Evolutionary conservation across 495 filamentous ascomycete genomes (phyloP), one percentile per base, ranked within the genome.

Genomic region (Terfezia boudieri): DNA sequence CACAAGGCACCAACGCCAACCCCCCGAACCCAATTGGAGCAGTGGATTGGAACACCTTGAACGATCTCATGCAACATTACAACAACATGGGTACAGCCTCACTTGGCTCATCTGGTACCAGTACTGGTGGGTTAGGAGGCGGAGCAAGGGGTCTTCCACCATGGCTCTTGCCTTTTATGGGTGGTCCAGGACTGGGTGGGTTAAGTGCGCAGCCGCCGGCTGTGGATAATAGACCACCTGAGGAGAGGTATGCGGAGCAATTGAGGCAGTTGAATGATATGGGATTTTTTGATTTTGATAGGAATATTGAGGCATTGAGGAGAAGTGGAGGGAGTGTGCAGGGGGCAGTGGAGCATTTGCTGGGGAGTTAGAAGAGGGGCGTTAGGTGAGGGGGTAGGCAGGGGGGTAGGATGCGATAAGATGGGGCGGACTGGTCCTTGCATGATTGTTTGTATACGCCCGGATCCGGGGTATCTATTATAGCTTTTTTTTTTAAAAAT

Each of bases 201-300:
- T 67, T 69, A 26, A 65, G 56, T 10, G 48, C 63, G 9, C 53
- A 66, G 8, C 65, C 70, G 16, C 66, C 75, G 14, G 79, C 84
- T 8, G 62, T 71, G 6, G 92, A 96, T 66, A 89, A 73, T 62
- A 74, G 88, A 56, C 86, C 90, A 16, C 90, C 89, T 0, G 92
- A 96, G 72, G 92, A 95, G 64, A 72, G 84, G 58, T 99, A 93
- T 58, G 86, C 82, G 8, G 79, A 83, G 12, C 92, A 99, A 64
- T 70, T 99, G 50, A 74, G 86, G 50, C 89, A 95, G 65, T 69
- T 99, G 58, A 96, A 99, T 65, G 90, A 96, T 53, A 99, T 99
- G 92, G 92, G 92, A 5, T 96, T 99, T 67, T 93, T 78, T 64
- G 90, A 99, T 59, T 96, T 96, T 63, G 88, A 96, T 54, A 67